Evolutionary conservation across 192 early-diverging fungal species (phyloP).

Genomic region (Rhizophlyctis rosea): DNA sequence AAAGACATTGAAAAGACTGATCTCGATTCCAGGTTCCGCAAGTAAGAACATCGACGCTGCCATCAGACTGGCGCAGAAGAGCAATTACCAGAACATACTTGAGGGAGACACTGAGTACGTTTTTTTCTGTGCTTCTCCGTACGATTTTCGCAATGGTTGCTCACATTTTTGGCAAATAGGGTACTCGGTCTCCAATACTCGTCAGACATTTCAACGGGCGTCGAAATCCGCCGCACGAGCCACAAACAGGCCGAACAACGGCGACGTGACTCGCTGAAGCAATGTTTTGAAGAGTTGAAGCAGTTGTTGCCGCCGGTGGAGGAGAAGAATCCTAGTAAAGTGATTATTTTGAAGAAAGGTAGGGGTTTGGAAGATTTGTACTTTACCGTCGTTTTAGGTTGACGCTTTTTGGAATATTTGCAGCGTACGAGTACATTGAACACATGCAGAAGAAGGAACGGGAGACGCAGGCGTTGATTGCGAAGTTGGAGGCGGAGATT

Average conservation of each 20-base stretch:
- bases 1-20: background rate
- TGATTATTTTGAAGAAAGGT: slow-evolving; percentile 70
- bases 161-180: slow-evolving; percentile 26
- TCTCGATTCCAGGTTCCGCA: slow-evolving; percentile 4
- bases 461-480: slow-evolving; percentile 13
- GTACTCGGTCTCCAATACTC: slow-evolving; percentile 73
- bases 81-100: slow-evolving; percentile 85
- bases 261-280: slow-evolving; percentile 88
- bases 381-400: background rate
- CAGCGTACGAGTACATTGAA: slow-evolving; percentile 32
- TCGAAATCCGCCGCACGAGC: slow-evolving; percentile 79
- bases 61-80: slow-evolving; percentile 54
- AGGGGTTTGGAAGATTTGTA: slow-evolving; percentile 3
- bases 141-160: background rate
- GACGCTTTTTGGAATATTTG: background rate
- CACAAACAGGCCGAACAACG: slow-evolving; percentile 98
- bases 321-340: slow-evolving; percentile 85
- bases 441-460: slow-evolving; percentile 19
- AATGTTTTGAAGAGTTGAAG: slow-evolving; percentile 80
- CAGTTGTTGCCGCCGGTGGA: slow-evolving; percentile 66
- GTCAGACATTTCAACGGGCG: slow-evolving; percentile 68
- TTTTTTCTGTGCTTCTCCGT: slow-evolving; percentile 7
- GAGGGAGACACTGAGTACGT: slow-evolving; percentile 84
- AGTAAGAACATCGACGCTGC: slow-evolving; percentile 40
- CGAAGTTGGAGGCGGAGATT: slow-evolving; percentile 24